A percentile compares a stretch with the other conserved stretches of the same genome.
phyloP scores from a whole-genome alignment of 2,329 filamentous ascomycete genomes.

The Pseudovirgaria hyperparasitica region DNA sequence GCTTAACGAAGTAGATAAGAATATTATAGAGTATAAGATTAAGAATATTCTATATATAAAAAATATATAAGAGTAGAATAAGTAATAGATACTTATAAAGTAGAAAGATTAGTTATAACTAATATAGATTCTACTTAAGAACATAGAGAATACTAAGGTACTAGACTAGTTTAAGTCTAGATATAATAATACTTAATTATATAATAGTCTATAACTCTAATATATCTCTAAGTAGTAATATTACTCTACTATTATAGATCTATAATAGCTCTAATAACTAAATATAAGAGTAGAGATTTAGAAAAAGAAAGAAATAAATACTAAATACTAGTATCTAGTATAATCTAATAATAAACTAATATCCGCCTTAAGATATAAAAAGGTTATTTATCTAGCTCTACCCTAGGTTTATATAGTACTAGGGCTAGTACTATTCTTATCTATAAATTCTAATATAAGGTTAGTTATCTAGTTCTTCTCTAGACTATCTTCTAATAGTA shows the following conservation, averaged over 20 bases:
- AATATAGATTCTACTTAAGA: no score
- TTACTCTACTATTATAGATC: no score
- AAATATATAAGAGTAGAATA: constrained; percentile 2
- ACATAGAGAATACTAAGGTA: constrained; percentile 2
- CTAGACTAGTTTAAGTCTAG: constrained; percentile 3
- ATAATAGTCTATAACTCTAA: no score
- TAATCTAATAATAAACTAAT: no score
- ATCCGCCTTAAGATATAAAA: no score
- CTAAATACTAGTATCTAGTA: background rate
- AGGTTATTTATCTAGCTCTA: no score
- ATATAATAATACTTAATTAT: constrained; percentile 3
- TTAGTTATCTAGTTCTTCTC: no score
- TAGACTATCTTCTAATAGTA: no score
- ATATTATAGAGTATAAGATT: constrained; percentile 1
- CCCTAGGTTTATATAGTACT: no score
- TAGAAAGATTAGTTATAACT: constrained; percentile 3
- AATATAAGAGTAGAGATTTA: constrained; percentile 1
- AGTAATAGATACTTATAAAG: constrained; percentile 5
- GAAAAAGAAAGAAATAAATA: background rate
- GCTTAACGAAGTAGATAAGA: constrained; percentile 1
- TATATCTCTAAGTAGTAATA: no score
- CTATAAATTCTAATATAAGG: no score
- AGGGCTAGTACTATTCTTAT: no score
- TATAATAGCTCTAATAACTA: constrained; percentile 2
- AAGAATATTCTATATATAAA: constrained; percentile 3